phyloP scores from a whole-genome alignment of 2,329 filamentous ascomycete genomes.

The Neodidymelliopsis sp. region DNA sequence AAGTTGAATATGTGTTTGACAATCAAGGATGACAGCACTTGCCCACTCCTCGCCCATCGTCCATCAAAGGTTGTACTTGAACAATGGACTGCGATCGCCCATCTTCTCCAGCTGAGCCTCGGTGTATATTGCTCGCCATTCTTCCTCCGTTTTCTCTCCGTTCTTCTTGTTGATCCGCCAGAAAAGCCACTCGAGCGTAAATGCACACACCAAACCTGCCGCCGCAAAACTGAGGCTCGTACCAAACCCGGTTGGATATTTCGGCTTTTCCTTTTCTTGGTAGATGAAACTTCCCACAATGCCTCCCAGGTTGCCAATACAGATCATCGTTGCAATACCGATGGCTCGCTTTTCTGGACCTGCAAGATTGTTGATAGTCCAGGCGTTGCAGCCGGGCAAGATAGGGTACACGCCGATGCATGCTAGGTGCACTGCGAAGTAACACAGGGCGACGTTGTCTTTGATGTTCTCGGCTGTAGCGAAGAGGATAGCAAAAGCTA shows the following conservation, averaged over 20 bases:
- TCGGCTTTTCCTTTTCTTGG: constrained; percentile 39
- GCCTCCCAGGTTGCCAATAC: constrained; percentile 35
- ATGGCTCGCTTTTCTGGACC: constrained; percentile 34
- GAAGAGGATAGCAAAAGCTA: constrained; percentile 53
- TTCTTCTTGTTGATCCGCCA: constrained; percentile 46
- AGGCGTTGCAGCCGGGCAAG: constrained; percentile 32
- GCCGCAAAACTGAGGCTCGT: constrained; percentile 37
- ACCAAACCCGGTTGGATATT: constrained; percentile 45
- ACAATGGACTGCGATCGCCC: constrained; percentile 51
- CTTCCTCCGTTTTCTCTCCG: constrained; percentile 44
- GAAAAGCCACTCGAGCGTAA: constrained; percentile 35
- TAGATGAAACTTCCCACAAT: constrained; percentile 44
- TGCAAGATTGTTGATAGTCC: constrained; percentile 36
- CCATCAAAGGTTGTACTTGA: constrained; percentile 45
- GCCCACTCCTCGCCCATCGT: too few species aligned
- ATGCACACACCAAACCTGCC: constrained; percentile 24
- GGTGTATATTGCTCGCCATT: constrained; percentile 44
- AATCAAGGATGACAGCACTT: too few species aligned
- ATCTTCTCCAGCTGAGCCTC: constrained; percentile 47
- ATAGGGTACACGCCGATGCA: constrained; percentile 45
- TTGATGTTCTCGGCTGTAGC: constrained; percentile 48
- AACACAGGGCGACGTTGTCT: constrained; percentile 52
- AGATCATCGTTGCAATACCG: constrained; percentile 38
- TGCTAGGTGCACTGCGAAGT: constrained; percentile 54
- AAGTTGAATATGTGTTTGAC: too few species aligned